These are phyloP conservation scores for Schizophyllum commune DNA, from an alignment of 1,284 basidiomycete genomes.

Conservation along the genomic window DNA sequence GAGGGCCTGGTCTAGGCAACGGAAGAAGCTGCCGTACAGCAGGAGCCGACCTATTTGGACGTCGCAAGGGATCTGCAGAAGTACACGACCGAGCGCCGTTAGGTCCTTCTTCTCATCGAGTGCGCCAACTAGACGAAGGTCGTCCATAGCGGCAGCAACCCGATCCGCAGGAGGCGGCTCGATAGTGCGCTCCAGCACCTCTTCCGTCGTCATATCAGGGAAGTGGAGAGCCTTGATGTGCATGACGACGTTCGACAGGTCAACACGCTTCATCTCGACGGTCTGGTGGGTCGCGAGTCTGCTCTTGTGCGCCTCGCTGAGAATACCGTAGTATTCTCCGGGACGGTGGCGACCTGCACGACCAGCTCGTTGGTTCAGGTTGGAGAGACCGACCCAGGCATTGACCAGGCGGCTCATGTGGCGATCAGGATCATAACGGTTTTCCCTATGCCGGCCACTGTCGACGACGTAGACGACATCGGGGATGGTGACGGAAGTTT, in stretches of 20 bases:
- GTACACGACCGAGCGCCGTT: conserved; percentile 82
- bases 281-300: conserved; percentile 77
- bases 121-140: conserved; percentile 84
- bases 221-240: conserved; percentile 96
- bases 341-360: conserved; percentile 89
- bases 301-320: conserved; percentile 60
- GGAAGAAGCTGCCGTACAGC: conserved; percentile 89
- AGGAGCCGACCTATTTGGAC: conserved; percentile 87
- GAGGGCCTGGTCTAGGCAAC: conserved; percentile 85
- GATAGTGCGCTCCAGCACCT: conserved; percentile 81
- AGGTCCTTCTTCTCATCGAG: conserved; percentile 73
- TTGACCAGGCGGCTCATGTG: conserved; percentile 85
- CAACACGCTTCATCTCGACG: conserved; percentile 95
- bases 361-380: conserved; percentile 89
- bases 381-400: conserved; percentile 91
- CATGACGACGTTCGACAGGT: conserved; percentile 90
- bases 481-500: conserved; percentile 94
- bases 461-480: conserved; percentile 96
- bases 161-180: conserved; percentile 84
- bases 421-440: conserved; percentile 86
- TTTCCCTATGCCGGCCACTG: conserved; percentile 84
- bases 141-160: conserved; percentile 76
- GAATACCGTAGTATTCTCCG: conserved; percentile 88
- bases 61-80: conserved; percentile 88
- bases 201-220: conserved; percentile 80